These are phyloP conservation scores for Xanthoconium stramineum DNA, from an alignment of 768 basidiomycete species.

Conservation along the genomic window DNA sequence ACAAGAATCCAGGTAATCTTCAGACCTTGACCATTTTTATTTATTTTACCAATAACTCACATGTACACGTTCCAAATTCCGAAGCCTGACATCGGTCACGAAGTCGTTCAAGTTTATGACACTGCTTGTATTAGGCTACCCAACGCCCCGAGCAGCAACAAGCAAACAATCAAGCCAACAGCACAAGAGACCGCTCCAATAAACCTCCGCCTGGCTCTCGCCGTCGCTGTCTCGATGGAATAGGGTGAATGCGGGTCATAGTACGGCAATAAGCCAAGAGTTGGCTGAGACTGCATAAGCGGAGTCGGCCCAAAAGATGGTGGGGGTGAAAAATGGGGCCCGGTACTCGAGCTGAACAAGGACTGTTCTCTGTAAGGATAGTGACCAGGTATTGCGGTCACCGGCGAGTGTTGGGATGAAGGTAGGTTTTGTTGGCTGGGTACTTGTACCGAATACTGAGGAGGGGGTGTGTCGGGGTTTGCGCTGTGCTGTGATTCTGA, in stretches of 20 bases:
- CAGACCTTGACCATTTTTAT: background rate
- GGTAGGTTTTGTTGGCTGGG: conserved; percentile 11
- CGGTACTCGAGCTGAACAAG: conserved; percentile 15
- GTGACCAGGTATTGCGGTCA: conserved; percentile 10
- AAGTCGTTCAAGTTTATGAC: background rate
- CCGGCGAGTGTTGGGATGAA: conserved; percentile 19
- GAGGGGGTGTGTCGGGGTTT: conserved; percentile 31
- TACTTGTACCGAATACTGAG: conserved; percentile 24
- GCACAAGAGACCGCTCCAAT: conserved; percentile 40
- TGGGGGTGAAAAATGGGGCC: conserved; percentile 16
- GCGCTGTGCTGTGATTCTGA: conserved; percentile 15
- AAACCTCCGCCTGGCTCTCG: conserved; percentile 44
- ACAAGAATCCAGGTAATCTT: background rate
- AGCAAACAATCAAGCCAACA: conserved; percentile 28
- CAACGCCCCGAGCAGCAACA: conserved; percentile 28
- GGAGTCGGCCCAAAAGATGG: conserved; percentile 40
- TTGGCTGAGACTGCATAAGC: conserved; percentile 33
- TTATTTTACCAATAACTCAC: background rate
- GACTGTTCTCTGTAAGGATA: conserved; percentile 14
- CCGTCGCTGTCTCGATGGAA: conserved; percentile 35
- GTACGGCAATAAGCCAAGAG: conserved; percentile 36
- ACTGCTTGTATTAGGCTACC: conserved; percentile 7
- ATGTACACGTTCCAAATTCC: background rate
- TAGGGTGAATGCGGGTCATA: conserved; percentile 43
- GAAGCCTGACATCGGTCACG: background rate